These are phyloP conservation scores for Geotrichum phurueaensis DNA, from an alignment of 1,139 yeast genomes.

Conservation along the genomic window DNA sequence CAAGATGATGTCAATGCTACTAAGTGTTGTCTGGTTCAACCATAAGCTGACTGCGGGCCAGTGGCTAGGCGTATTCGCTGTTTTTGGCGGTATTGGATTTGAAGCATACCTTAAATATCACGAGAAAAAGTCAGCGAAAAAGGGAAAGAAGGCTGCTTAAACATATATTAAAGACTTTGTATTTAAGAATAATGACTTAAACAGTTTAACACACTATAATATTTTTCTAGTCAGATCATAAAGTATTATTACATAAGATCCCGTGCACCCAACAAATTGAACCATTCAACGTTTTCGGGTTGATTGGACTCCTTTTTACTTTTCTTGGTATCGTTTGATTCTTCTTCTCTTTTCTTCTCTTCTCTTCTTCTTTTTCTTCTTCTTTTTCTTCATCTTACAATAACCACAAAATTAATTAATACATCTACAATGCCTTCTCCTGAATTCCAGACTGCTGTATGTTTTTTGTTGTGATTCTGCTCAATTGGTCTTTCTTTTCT, in stretches of 20 bases:
- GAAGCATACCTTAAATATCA: slow-evolving; percentile 51
- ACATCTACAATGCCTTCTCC: slow-evolving; percentile 6
- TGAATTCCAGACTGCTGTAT: slow-evolving; percentile 1
- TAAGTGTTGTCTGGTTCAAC: slow-evolving; percentile 81
- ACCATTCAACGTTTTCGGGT: background rate
- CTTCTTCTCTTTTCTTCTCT: background rate
- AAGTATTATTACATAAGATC: background rate
- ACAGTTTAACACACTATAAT: background rate
- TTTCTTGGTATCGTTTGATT: background rate
- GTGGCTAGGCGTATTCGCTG: slow-evolving; percentile 73
- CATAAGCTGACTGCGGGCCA: slow-evolving; percentile 60
- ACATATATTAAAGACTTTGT: background rate
- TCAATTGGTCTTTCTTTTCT: background rate
- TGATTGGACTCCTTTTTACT: background rate
- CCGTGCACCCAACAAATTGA: background rate
- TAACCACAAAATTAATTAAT: background rate
- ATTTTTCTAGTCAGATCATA: too few relatives aligned
- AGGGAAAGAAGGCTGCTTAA: slow-evolving; percentile 9
- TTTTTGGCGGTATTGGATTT: slow-evolving; percentile 72
- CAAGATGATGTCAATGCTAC: slow-evolving; percentile 89
- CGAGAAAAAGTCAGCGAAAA: slow-evolving; percentile 20
- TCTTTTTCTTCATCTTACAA: background rate
- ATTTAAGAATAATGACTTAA: background rate
- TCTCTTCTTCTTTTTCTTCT: background rate
- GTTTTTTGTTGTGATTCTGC: background rate